Base-by-base conservation (phyloP, 2,329 filamentous ascomycete genomes). In the Nigrospora oryzae region DNA sequence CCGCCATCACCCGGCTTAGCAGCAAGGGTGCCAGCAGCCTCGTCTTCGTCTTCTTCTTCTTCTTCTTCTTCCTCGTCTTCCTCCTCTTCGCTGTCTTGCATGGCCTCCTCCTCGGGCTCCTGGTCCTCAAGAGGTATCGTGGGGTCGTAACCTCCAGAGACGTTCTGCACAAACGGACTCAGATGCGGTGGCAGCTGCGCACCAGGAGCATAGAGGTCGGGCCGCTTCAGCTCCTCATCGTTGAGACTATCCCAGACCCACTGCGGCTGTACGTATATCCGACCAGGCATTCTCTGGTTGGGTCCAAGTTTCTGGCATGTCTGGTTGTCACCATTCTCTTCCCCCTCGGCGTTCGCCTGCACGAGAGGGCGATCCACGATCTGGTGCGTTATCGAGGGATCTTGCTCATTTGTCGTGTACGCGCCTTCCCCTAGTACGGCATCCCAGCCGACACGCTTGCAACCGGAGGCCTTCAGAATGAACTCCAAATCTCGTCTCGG, bases 181-280 rank as follows among this genome's bases (percentile, higher is more conserved):
- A 98, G 67, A 74, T 98, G 93, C 12, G 93, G 93, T 17, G 93
- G 93, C 31, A 98, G 74, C 53, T 88, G 83, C 15, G 90, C 85
- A 15, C 93, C 93, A 2, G 93, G 93, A 1, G 84, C 87, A 59
- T 98, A 98, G 33, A 90, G 68, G 60, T 96, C 89, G 31, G 90
- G 81, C 52, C 86, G 78, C 63, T 96, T 83, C 45, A 98, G 71
- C 65, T 91, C 89, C 50, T 89, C 88, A 38, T 93, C 87, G 63
- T 98, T 98, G 63, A 95, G 71, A 57, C 87, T 91, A 61, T 98
- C 93, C 93, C 93, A 98, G 4, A 98, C 82, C 91, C 94, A 98
- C 63, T 98, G 93, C 16, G 93, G 93, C 69, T 98, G 93, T 45
- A 98, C 70, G 56, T 98, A 98, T 51, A 82, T 89, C 53, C 93